These are phyloP conservation scores for Phytophthora uliginosa DNA, from an alignment of 352 stramenopile genomes.

Conservation along the genomic window DNA sequence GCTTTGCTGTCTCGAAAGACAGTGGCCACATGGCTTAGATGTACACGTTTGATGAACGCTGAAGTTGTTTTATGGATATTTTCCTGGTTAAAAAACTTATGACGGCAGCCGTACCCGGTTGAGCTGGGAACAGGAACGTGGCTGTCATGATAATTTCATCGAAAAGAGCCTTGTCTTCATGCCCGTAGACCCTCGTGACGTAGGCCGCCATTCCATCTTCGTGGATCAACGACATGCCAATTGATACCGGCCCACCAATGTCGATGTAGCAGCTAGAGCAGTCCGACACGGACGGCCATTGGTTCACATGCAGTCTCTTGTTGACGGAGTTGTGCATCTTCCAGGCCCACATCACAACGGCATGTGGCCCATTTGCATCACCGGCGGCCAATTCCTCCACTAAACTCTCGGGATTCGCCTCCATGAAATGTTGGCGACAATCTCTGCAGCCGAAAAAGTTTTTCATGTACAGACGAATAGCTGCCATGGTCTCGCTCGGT, in stretches of 20 bases:
- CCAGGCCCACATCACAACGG: conserved; percentile 75
- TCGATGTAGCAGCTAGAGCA: conserved; percentile 61
- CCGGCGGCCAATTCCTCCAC: conserved; percentile 46
- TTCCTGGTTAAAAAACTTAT: too few species aligned
- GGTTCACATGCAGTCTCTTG: conserved; percentile 60
- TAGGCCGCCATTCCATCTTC: conserved; percentile 33
- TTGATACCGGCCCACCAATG: conserved; percentile 25
- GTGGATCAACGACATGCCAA: conserved; percentile 36
- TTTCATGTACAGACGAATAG: conserved; percentile 73
- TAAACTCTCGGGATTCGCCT: conserved; percentile 60
- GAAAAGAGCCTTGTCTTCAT: conserved; percentile 25
- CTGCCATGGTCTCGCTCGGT: conserved; percentile 51
- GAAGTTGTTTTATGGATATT: too few species aligned
- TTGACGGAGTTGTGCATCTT: conserved; percentile 86
- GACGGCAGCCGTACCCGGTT: too few species aligned
- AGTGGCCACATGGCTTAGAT: background rate
- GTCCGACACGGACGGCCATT: conserved; percentile 54
- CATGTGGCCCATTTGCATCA: conserved; percentile 48
- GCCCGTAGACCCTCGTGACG: conserved; percentile 23
- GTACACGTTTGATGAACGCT: too few species aligned
- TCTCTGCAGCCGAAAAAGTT: conserved; percentile 80
- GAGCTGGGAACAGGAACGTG: conserved; percentile 8
- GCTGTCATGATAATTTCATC: conserved; percentile 39
- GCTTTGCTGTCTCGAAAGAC: background rate
- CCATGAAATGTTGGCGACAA: conserved; percentile 74